A percentile compares a stretch with the other conserved stretches of the same genome.
These are phyloP conservation scores for Hondaea fermentalgiana DNA, from an alignment of 108 stramenopile genomes.

Conservation along the genomic window DNA sequence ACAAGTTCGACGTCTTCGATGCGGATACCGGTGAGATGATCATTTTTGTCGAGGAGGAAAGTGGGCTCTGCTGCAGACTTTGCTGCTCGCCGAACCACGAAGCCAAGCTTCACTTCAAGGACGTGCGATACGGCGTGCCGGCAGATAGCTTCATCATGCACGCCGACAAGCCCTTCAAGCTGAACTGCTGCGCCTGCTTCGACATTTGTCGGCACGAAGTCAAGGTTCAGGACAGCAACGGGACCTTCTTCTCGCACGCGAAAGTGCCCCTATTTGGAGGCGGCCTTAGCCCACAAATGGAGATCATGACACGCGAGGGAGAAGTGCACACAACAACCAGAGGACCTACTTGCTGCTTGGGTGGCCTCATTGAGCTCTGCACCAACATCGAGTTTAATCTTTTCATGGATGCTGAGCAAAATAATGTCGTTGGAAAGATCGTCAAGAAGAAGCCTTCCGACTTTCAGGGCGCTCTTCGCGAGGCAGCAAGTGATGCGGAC, in stretches of 20 bases:
- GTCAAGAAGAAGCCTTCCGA: not conserved
- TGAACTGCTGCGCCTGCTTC: not conserved
- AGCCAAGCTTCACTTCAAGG: not conserved
- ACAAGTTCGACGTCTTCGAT: not conserved
- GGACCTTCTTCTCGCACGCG: not conserved
- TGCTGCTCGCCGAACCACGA: conserved; percentile 1
- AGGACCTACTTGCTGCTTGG: not conserved
- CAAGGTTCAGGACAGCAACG: not conserved
- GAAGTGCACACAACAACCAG: not conserved
- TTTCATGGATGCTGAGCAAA: not conserved
- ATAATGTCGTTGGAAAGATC: not conserved
- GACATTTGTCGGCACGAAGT: conserved; percentile 6
- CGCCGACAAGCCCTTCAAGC: conserved; percentile 1
- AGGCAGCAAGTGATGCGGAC: not conserved
- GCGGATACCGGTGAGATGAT: not conserved
- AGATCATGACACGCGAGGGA: not conserved
- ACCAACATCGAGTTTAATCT: not conserved
- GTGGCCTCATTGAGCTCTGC: not conserved
- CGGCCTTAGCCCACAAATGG: not conserved
- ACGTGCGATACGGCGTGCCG: not conserved
- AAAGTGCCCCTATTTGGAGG: not conserved
- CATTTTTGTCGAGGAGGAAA: not conserved
- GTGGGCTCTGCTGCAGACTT: not conserved
- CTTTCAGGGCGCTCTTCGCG: not conserved
- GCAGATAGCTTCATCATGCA: not conserved